Conservation (phyloP, 2,329 filamentous ascomycete species). For the Fusarium newnesense region DNA sequence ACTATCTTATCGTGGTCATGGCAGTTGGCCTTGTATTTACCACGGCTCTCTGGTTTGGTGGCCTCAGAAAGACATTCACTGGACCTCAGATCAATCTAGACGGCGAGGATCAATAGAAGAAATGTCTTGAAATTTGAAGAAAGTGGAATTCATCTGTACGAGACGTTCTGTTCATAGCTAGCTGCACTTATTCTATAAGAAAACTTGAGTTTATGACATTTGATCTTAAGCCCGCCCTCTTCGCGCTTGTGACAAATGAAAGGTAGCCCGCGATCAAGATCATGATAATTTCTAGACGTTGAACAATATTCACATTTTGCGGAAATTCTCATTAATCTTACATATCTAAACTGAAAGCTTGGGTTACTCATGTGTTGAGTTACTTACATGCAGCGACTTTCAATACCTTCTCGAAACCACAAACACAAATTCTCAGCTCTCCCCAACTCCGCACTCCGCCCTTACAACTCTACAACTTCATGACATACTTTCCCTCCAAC, state of each 20-base stretch:
- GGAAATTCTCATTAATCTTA: rapidly evolving
- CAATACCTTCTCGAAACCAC: not conserved
- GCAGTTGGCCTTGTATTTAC: constrained; percentile 35
- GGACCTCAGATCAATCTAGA: constrained; percentile 26
- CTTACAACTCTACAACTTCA: constrained; percentile 3
- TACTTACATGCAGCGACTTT: too few relatives aligned
- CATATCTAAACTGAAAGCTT: rapidly evolving
- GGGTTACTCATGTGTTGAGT: not conserved
- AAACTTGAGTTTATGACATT: not conserved
- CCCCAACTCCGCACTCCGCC: not conserved
- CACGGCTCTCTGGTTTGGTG: constrained; percentile 29
- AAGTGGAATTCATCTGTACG: rapidly evolving
- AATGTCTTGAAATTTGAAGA: rapidly evolving
- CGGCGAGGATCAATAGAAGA: not conserved
- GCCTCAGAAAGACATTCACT: constrained; percentile 36
- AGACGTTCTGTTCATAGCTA: rapidly evolving
- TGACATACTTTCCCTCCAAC: constrained; percentile 34
- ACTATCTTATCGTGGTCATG: constrained; percentile 42
- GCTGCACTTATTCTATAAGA: not conserved
- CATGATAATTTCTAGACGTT: too few relatives aligned
- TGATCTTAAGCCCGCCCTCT: rapidly evolving
- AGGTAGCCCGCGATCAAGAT: not conserved
- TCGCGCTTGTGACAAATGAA: not conserved
- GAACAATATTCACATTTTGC: rapidly evolving
- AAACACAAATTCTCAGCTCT: not conserved